Evolutionary conservation across 2,329 filamentous ascomycete genomes (phyloP).

Genomic region (Stagonosporopsis tanaceti): DNA sequence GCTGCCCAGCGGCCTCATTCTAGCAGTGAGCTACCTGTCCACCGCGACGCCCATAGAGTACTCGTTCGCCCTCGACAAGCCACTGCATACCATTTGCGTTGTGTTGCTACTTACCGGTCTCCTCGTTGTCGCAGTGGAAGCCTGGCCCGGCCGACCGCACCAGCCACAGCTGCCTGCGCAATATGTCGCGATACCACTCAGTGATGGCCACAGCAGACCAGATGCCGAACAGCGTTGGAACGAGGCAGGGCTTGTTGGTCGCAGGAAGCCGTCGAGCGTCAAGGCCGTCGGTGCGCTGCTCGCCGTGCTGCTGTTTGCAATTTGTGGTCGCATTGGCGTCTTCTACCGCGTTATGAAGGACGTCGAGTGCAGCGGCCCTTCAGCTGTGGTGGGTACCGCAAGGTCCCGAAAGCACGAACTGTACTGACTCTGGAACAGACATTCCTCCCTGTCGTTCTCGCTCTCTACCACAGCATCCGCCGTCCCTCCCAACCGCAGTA

Average conservation of each 20-base stretch:
- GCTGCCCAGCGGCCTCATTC: conserved; percentile 43
- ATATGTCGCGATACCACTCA: conserved; percentile 44
- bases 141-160: conserved; percentile 27
- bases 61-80: conserved; percentile 49
- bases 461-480: conserved; percentile 42
- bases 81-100: conserved; percentile 44
- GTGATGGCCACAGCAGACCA: conserved; percentile 31
- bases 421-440: conserved; percentile 30
- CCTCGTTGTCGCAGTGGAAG: conserved; percentile 39
- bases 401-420: background rate
- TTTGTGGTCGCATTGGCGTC: conserved; percentile 43
- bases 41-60: conserved; percentile 39
- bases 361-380: conserved; percentile 43
- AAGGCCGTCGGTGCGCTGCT: conserved; percentile 36
- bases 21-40: conserved; percentile 45
- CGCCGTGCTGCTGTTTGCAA: conserved; percentile 38
- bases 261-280: conserved; percentile 27
- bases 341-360: conserved; percentile 40
- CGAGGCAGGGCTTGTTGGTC: conserved; percentile 28
- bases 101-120: conserved; percentile 45
- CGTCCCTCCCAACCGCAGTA: conserved; percentile 35
- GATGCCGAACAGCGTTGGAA: conserved; percentile 39
- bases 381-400: conserved; percentile 31
- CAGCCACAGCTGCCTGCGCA: conserved; percentile 31
- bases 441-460: conserved; percentile 45